Base-by-base conservation (phyloP, 1,139 yeast genomes). In the Kodamaea sp. region DNA sequence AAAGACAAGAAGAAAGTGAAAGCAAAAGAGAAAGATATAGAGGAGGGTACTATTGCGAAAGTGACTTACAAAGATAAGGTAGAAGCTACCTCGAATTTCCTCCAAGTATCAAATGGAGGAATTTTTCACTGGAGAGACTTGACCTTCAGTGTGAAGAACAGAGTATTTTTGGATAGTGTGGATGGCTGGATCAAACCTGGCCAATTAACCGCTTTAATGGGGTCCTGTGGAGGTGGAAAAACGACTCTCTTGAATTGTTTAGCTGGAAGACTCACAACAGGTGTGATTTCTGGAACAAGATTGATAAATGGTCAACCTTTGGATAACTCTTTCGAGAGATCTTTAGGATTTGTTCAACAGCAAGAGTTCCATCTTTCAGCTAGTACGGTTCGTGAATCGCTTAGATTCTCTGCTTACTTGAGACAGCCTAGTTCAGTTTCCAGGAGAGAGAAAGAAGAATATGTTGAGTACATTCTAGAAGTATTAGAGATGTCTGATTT, bases 71-170 rank as follows among this genome's bases (percentile, higher is more conserved):
- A 21, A 11, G 25, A 35, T 21, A 32, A 18, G n/a, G 41, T 37
- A 42, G 40, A 38, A 22, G 21, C 41, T 24, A 37, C 33, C 29
- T 53, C 37, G 13, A 46, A n/a, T n/a, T n/a, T n/a, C n/a, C n/a
- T n/a, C n/a, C n/a, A n/a, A n/a, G n/a, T n/a, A n/a, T 46, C 13
- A 30, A n/a, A n/a, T 31, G 52, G 31, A 11, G 45, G 48, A 24
- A 51, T 60, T 16, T 63, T 70, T 47, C 57, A 64, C 32, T 70
- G 76, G 76, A 77, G 76, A 55, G 76, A 83, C 53, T 78, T 85
- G 29, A 78, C 84, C 43, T 84, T 83, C 53, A 83, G 81, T 46
- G 81, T 85, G 36, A 70, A 78, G 48, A 77, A 82, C 50, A 82
- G n/a, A n/a, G n/a, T n/a, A n/a, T n/a, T n/a, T n/a, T n/a, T n/a